phyloP scores from a whole-genome alignment of 2,329 filamentous ascomycete genomes.

The Colletotrichum liaoningense region DNA sequence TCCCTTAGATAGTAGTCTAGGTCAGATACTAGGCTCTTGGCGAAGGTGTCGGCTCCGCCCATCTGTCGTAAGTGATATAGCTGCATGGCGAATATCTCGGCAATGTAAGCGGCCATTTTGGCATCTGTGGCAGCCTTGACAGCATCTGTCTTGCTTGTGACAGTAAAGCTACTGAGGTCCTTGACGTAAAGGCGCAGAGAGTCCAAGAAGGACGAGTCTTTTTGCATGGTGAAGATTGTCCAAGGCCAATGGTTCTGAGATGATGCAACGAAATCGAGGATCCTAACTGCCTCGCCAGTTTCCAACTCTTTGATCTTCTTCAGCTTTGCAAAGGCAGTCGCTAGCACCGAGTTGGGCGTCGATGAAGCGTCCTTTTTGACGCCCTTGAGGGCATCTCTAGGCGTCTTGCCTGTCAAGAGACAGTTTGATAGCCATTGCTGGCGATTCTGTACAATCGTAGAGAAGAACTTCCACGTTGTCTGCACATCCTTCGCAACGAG shows the following conservation, averaged over 20 bases:
- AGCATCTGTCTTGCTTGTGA: constrained; percentile 66
- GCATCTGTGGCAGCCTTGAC: constrained; percentile 71
- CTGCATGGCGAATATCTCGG: constrained; percentile 91
- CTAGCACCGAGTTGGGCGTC: constrained; percentile 74
- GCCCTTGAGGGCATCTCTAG: constrained; percentile 76
- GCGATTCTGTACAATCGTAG: constrained; percentile 85
- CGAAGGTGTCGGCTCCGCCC: constrained; percentile 72
- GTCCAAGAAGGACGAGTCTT: constrained; percentile 78
- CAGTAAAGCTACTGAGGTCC: constrained; percentile 62
- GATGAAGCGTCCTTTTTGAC: constrained; percentile 63
- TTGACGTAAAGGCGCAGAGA: constrained; percentile 78
- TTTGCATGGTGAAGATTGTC: constrained; percentile 84
- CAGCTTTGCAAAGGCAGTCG: constrained; percentile 78
- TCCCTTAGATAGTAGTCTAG: constrained; percentile 84
- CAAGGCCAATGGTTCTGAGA: constrained; percentile 97
- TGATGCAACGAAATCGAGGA: constrained; percentile 87
- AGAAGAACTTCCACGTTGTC: constrained; percentile 86
- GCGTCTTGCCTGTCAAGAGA: constrained; percentile 87
- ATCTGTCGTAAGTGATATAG: constrained; percentile 86
- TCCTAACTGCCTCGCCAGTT: constrained; percentile 74
- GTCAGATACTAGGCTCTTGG: constrained; percentile 78
- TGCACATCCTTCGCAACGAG: constrained; percentile 72
- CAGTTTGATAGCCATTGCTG: constrained; percentile 98
- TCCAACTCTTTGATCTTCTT: constrained; percentile 73
- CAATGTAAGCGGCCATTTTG: constrained; percentile 82